Percentiles rank a stretch among this genome's conserved stretches.
Conservation (phyloP, 768 basidiomycete genomes). For the Tricholoma sp. region DNA sequence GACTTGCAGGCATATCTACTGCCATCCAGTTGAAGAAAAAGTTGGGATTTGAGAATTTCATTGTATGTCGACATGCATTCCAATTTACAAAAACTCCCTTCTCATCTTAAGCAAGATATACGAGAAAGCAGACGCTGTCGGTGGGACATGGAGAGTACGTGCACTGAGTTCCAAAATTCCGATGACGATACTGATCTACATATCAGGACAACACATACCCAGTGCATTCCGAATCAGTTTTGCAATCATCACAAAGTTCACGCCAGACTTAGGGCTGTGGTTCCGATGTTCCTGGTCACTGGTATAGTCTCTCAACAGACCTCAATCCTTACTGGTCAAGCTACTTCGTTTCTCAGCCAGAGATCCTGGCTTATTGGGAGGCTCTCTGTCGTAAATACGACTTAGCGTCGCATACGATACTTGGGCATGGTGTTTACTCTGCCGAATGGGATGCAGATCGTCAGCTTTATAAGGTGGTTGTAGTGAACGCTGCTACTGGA, state of each 20-base stretch:
- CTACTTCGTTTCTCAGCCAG: slow-evolving; percentile 42
- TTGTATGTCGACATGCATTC: slow-evolving; percentile 25
- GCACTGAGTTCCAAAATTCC: background rate
- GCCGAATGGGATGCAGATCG: slow-evolving; percentile 41
- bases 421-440: slow-evolving; percentile 33
- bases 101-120: slow-evolving; percentile 35
- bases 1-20: slow-evolving; percentile 42
- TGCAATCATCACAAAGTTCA: background rate
- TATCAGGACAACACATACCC: slow-evolving; percentile 51
- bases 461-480: slow-evolving; percentile 36
- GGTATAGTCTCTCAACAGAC: slow-evolving; percentile 52
- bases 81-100: too few relatives aligned
- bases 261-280: slow-evolving; percentile 38
- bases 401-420: slow-evolving; percentile 35
- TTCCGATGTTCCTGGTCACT: slow-evolving; percentile 50
- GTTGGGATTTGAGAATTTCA: slow-evolving; percentile 42
- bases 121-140: slow-evolving; percentile 41
- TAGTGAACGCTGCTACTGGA: slow-evolving; percentile 34
- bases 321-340: slow-evolving; percentile 48
- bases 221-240: slow-evolving; percentile 23
- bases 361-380: slow-evolving; percentile 48
- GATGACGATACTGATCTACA: background rate
- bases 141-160: slow-evolving; percentile 55
- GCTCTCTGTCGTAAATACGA: slow-evolving; percentile 40
- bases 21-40: slow-evolving; percentile 43